Base-by-base conservation (phyloP, 345 rosid species). In the Heritiera littoralis region DNA sequence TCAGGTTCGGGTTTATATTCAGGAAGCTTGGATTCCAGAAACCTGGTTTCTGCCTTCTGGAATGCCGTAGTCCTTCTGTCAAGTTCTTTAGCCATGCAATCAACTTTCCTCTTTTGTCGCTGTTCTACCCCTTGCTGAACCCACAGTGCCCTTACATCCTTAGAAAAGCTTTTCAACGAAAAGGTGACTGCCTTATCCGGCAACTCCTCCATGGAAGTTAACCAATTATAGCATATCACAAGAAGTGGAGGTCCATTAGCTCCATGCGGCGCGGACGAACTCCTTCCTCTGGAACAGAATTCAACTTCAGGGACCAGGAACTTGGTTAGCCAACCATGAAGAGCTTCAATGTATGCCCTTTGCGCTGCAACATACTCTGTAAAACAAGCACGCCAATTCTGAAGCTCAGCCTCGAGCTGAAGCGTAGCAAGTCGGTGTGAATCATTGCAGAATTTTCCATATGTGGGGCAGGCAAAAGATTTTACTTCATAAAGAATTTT, bases 331-430 rank as follows among this genome's bases (percentile, higher is more conserved):
- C 96, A 92, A 67, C 87, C 79, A 69, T 85, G 85, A 30, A 92
- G 89, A 30, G 89, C 86, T 80, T 85, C 87, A 30, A 90, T 85
- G 66, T 92, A 92, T 56, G 87, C 86, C 76, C 85, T 92, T 43
- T 89, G 92, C 52, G 93, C 90, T 6, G 86, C 74, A 66, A 88
- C 38, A 61, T 92, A 90, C 40, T 81, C 89, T 0, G 75, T 55
- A 64, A 92, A 88, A 85, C 91, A 87, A 68, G 86, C 80, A 32
- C 85, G 83, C 96, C 94, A 92, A 66, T 87, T 87, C 64, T 80
- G 89, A 79, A 92, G 85, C 86, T 90, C 94, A 0, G 93, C 96
- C 85, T 90, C 91, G 2, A 92, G 93, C 84, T 92, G 96, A 67
- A 89, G 93, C 0, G 91, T 92, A 1, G 96, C 96, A 4, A 92